These are phyloP conservation scores for Curvularia spicifera DNA, from an alignment of 2,329 filamentous ascomycete genomes.

Conservation along the genomic window DNA sequence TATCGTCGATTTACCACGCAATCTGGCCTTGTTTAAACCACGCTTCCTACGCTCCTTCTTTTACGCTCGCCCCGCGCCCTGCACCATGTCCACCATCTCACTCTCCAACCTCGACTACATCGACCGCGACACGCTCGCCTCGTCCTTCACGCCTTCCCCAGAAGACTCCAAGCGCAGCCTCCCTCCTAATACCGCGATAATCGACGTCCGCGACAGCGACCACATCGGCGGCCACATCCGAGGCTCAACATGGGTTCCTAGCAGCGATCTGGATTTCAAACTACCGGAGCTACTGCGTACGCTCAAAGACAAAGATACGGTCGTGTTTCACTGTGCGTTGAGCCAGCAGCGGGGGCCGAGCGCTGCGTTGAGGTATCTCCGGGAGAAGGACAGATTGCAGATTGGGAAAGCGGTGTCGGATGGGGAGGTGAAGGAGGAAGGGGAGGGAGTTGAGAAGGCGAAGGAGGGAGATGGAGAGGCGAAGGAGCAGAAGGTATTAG, in stretches of 20 bases:
- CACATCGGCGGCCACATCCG: slow-evolving; percentile 90
- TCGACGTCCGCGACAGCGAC: slow-evolving; percentile 92
- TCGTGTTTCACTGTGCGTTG: slow-evolving; percentile 93
- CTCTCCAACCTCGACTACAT: slow-evolving; percentile 72
- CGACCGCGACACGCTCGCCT: slow-evolving; percentile 69
- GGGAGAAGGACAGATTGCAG: slow-evolving; percentile 67
- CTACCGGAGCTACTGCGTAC: slow-evolving; percentile 83
- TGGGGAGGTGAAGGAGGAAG: slow-evolving; percentile 26
- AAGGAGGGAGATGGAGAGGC: slow-evolving; percentile 8
- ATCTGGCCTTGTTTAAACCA: neutral
- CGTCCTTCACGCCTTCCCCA: slow-evolving; percentile 51
- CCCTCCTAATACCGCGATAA: slow-evolving; percentile 65
- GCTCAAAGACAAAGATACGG: slow-evolving; percentile 76
- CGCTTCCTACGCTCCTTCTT: neutral
- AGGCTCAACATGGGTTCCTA: slow-evolving; percentile 77
- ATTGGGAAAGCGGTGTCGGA: slow-evolving; percentile 24
- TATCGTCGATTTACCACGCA: neutral
- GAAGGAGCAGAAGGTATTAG: slow-evolving; percentile 72
- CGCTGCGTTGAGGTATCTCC: slow-evolving; percentile 80
- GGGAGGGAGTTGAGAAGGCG: slow-evolving; percentile 26
- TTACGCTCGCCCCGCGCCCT: neutral
- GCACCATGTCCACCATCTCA: slow-evolving; percentile 53
- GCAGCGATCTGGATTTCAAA: slow-evolving; percentile 71
- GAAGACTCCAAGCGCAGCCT: slow-evolving; percentile 68
- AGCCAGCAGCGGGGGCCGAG: slow-evolving; percentile 88